Percentiles rank a stretch among this genome's conserved stretches.
Conservation (phyloP, 2,329 filamentous ascomycete genomes). For the Alternaria atra region DNA sequence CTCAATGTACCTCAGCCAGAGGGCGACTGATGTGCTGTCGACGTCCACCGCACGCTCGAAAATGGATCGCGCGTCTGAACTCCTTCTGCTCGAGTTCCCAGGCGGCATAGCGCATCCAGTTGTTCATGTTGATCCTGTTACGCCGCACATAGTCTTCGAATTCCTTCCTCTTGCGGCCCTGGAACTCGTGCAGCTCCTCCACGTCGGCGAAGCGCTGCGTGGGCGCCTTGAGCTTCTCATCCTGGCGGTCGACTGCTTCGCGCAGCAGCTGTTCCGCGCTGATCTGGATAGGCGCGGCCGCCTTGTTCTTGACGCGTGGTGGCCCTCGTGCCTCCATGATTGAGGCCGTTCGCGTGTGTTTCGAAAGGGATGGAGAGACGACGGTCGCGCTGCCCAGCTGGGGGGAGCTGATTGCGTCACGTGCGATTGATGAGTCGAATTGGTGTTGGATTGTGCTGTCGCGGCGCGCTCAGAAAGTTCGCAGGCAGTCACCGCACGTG, state of each 20-base stretch:
- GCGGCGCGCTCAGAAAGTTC: no score
- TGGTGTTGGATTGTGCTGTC: no score
- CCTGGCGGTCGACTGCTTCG: conserved; percentile 96
- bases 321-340: conserved; percentile 92
- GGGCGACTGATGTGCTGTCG: conserved; percentile 81
- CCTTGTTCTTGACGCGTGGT: conserved; percentile 98
- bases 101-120: conserved; percentile 97
- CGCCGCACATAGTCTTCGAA: conserved; percentile 98
- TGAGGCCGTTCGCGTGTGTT: no score
- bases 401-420: background rate
- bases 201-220: conserved; percentile 95
- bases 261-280: conserved; percentile 96
- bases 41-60: conserved; percentile 96
- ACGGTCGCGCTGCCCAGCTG: no score
- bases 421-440: no score
- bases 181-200: conserved; percentile 97
- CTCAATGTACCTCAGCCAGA: conserved; percentile 95
- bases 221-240: conserved; percentile 84
- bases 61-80: conserved; percentile 89
- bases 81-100: conserved; percentile 99
- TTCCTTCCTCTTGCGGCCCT: conserved; percentile 93
- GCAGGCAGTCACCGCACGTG: no score
- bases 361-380: no score
- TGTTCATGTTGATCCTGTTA: conserved; percentile 95
- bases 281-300: conserved; percentile 81